phyloP scores from a whole-genome alignment of 805 yeast species.

The Scheffersomyces spartinae region DNA sequence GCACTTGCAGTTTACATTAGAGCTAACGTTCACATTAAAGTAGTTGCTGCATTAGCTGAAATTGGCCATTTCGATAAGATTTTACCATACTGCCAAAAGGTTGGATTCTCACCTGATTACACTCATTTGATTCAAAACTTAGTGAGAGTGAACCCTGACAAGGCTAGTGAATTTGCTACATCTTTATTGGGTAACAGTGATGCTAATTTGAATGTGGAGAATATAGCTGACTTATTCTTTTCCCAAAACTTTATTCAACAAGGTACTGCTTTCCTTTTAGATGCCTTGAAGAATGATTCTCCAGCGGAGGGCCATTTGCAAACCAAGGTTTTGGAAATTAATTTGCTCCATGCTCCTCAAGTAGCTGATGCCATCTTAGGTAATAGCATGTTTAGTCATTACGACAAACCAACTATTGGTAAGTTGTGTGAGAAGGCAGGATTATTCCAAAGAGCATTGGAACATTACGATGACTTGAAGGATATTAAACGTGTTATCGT shows the following conservation, averaged over 20 bases:
- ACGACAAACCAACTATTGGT: slow-evolving; percentile 89
- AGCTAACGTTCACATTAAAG: slow-evolving; percentile 75
- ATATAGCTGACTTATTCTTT: slow-evolving; percentile 85
- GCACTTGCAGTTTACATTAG: slow-evolving; percentile 88
- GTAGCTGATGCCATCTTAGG: slow-evolving; percentile 98
- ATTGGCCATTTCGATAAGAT: slow-evolving; percentile 94
- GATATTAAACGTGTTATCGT: slow-evolving; percentile 93
- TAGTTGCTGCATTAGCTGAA: slow-evolving; percentile 86
- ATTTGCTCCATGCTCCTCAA: slow-evolving; percentile 93
- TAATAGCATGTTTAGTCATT: slow-evolving; percentile 89
- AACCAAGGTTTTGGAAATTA: slow-evolving; percentile 87
- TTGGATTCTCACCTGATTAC: slow-evolving; percentile 80
- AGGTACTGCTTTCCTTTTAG: slow-evolving; percentile 94
- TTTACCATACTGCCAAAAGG: slow-evolving; percentile 85
- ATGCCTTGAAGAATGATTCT: slow-evolving; percentile 85
- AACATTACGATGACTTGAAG: slow-evolving; percentile 86
- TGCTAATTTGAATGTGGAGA: slow-evolving; percentile 65
- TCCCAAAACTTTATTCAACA: slow-evolving; percentile 92
- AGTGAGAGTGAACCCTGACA: slow-evolving; percentile 90
- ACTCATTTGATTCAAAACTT: slow-evolving; percentile 82
- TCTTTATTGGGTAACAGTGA: slow-evolving; percentile 59
- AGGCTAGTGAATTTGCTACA: slow-evolving; percentile 94
- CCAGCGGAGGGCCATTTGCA: slow-evolving; percentile 95
- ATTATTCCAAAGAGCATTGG: slow-evolving; percentile 87
- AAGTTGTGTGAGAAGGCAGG: slow-evolving; percentile 94